Percentiles rank a stretch among this genome's conserved stretches.
Conservation (phyloP, 2,329 filamentous ascomycete genomes). For the Davidsoniella eucalypti region DNA sequence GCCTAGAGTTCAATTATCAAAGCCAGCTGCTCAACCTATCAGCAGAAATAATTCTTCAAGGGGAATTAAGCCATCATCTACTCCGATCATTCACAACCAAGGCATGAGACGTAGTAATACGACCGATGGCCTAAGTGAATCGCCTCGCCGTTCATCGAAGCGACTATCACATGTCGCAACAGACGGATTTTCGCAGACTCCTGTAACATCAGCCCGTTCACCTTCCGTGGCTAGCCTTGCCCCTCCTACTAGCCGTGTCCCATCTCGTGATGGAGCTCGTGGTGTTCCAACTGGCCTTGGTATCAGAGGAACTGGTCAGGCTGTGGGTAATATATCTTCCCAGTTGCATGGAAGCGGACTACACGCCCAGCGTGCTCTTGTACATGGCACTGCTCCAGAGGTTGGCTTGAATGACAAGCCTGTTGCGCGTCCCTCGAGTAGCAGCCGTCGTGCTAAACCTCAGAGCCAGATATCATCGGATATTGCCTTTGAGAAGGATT, state of each 20-base stretch:
- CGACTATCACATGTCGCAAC: background rate
- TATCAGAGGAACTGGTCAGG: background rate
- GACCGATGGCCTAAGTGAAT: constrained; percentile 1
- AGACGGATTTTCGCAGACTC: constrained; percentile 9
- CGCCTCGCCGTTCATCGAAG: constrained; percentile 2
- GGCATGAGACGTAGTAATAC: constrained; percentile 2
- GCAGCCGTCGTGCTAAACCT: constrained; percentile 1
- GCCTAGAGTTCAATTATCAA: background rate
- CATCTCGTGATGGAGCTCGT: constrained; percentile 8
- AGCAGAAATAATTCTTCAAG: constrained; percentile 4
- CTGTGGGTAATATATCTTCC: background rate
- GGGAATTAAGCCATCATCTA: background rate
- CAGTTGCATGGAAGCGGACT: background rate
- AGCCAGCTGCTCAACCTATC: background rate
- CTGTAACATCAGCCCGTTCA: constrained; percentile 10
- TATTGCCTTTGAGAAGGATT: constrained; percentile 79
- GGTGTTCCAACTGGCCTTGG: constrained; percentile 3
- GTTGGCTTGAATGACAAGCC: background rate
- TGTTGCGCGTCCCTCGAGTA: background rate
- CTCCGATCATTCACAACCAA: constrained; percentile 8
- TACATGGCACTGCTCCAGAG: constrained; percentile 4
- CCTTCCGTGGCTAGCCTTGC: background rate
- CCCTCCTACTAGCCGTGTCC: background rate
- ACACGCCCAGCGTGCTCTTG: background rate
- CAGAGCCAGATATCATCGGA: constrained; percentile 52